Evolutionary conservation across 495 filamentous ascomycete genomes (phyloP).

Genomic region (Trichocladium uniseriatum): DNA sequence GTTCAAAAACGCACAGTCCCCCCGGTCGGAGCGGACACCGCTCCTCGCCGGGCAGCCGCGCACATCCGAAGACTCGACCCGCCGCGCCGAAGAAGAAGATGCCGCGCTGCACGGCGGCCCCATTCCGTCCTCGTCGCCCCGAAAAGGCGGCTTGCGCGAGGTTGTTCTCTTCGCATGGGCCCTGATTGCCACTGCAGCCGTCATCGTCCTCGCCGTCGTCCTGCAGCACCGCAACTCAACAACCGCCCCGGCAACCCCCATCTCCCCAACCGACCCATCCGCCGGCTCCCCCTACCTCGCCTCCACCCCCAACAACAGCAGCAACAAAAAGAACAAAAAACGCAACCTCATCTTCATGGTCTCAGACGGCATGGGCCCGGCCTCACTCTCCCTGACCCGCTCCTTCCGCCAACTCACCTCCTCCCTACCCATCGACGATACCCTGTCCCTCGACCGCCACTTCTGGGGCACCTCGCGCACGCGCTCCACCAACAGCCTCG

Average conservation of each 20-base stretch:
- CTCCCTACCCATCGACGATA: conserved; percentile 58
- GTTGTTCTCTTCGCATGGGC: conserved; percentile 79
- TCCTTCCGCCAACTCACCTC: conserved; percentile 65
- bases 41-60: conserved; percentile 20
- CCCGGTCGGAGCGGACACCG: conserved; percentile 23
- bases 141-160: conserved; percentile 37
- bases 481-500: conserved; percentile 65
- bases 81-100: conserved; percentile 25
- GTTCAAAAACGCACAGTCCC: not conserved
- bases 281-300: conserved; percentile 69
- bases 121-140: not conserved
- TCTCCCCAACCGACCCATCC: conserved; percentile 6
- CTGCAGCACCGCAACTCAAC: conserved; percentile 52
- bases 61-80: conserved; percentile 17
- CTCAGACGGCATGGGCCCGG: conserved; percentile 94
- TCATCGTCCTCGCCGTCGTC: conserved; percentile 65
- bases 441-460: conserved; percentile 71
- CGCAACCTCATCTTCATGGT: conserved; percentile 97
- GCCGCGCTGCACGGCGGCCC: conserved; percentile 19
- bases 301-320: conserved; percentile 18
- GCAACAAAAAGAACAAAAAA: conserved; percentile 52
- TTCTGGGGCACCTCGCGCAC: conserved; percentile 85
- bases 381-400: conserved; percentile 75
- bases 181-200: conserved; percentile 68
- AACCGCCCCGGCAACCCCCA: conserved; percentile 1